These are phyloP conservation scores for Alliaria petiolata DNA, from an alignment of 345 rosid species.

Conservation along the genomic window DNA sequence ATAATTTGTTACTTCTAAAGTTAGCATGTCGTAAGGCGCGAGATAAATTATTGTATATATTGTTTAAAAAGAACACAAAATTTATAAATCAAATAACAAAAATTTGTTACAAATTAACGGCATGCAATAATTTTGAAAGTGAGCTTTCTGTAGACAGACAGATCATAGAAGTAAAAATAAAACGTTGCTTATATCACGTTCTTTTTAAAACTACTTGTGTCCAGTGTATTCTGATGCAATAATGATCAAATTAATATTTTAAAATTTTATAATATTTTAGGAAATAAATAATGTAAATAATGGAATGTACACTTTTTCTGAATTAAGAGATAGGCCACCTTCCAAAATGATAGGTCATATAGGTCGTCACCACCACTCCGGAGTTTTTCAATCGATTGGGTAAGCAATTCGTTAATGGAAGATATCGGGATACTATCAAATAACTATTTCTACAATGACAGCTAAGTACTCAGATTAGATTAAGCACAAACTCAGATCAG, in stretches of 20 bases:
- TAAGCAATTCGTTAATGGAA: background rate
- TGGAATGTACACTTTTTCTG: background rate
- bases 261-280: background rate
- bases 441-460: background rate
- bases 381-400: background rate
- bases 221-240: background rate
- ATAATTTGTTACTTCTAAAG: too few species aligned
- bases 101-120: too few species aligned
- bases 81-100: too few species aligned
- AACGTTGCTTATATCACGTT: too few species aligned
- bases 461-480: constrained; percentile 9
- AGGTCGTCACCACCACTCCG: background rate
- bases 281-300: background rate
- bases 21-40: too few species aligned
- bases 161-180: too few species aligned
- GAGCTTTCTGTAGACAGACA: too few species aligned
- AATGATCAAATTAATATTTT: background rate
- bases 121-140: too few species aligned
- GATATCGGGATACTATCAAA: background rate
- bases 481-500: background rate
- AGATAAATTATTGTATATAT: too few species aligned
- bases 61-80: too few species aligned
- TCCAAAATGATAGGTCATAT: background rate
- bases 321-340: background rate
- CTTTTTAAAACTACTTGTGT: background rate